phyloP scores from a whole-genome alignment of 2,329 filamentous ascomycete genomes.

The Penicillium sp. region DNA sequence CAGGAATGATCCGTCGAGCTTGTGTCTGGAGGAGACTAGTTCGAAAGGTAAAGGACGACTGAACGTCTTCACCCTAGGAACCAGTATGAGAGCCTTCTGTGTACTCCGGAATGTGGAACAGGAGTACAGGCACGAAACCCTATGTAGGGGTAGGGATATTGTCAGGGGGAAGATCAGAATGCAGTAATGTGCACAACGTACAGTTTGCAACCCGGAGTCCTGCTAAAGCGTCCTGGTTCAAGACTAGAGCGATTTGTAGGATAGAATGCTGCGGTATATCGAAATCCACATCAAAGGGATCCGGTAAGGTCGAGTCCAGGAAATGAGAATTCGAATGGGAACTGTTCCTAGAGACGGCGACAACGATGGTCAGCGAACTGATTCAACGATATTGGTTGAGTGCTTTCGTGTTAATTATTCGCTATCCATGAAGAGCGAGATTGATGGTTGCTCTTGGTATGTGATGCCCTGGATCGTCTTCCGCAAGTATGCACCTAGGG shows the following conservation, averaged over 20 bases:
- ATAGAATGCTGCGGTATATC: conserved; percentile 29
- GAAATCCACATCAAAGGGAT: conserved; percentile 34
- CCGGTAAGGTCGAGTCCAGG: conserved; percentile 30
- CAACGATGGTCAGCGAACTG: conserved; percentile 24
- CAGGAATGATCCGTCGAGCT: conserved; percentile 48
- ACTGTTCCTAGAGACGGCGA: conserved; percentile 23
- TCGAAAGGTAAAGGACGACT: conserved; percentile 50
- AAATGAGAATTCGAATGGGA: conserved; percentile 21
- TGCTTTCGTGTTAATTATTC: background rate
- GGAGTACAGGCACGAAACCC: conserved; percentile 44
- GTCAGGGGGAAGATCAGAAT: conserved; percentile 41
- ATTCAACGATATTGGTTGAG: conserved; percentile 7
- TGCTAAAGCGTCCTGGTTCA: conserved; percentile 30
- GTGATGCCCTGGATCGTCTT: conserved; percentile 23
- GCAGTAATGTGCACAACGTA: conserved; percentile 39
- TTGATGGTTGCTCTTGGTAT: conserved; percentile 22
- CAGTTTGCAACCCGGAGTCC: conserved; percentile 39
- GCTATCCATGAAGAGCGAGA: conserved; percentile 9
- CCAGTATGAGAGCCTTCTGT: conserved; percentile 37
- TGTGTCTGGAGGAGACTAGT: conserved; percentile 42
- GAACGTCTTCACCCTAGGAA: conserved; percentile 52
- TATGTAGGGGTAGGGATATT: conserved; percentile 45
- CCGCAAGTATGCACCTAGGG: conserved; percentile 24
- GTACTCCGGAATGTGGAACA: conserved; percentile 45
- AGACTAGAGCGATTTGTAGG: conserved; percentile 28